These are phyloP conservation scores for Paraphaeosphaeria sporulosa DNA, from an alignment of 2,329 filamentous ascomycete genomes.

Conservation along the genomic window DNA sequence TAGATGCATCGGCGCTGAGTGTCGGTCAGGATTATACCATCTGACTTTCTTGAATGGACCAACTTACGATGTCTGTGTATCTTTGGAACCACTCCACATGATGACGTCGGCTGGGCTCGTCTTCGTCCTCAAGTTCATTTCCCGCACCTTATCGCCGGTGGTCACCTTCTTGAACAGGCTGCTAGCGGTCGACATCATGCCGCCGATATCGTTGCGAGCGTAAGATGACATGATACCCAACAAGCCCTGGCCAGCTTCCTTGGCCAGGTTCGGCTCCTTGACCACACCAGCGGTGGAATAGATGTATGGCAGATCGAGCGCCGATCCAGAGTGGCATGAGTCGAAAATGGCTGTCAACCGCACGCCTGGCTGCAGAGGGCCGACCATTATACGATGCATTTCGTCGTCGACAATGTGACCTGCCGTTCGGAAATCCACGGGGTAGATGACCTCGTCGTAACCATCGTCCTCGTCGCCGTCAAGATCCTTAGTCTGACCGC, in stretches of 20 bases:
- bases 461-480: constrained; percentile 84
- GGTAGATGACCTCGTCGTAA: constrained; percentile 84
- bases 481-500: constrained; percentile 80
- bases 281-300: constrained; percentile 82
- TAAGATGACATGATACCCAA: constrained; percentile 78
- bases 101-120: constrained; percentile 95
- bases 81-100: constrained; percentile 98
- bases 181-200: constrained; percentile 82
- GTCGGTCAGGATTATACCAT: constrained; percentile 11
- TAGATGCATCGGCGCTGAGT: constrained; percentile 83
- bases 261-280: constrained; percentile 82
- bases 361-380: constrained; percentile 79
- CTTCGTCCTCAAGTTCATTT: constrained; percentile 85
- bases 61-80: constrained; percentile 88
- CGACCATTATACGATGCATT: constrained; percentile 82
- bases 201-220: constrained; percentile 80
- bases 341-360: constrained; percentile 84
- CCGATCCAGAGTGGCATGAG: constrained; percentile 80
- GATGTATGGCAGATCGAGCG: constrained; percentile 78
- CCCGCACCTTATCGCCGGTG: constrained; percentile 77
- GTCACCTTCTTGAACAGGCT: constrained; percentile 88
- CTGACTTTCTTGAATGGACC: background rate
- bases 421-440: constrained; percentile 79
- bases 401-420: constrained; percentile 86
- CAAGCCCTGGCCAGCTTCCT: constrained; percentile 77